Percentiles rank a stretch among this genome's conserved stretches.
Evolutionary conservation across 2,329 filamentous ascomycete genomes (phyloP).

Genomic region (Exophiala spinifera): DNA sequence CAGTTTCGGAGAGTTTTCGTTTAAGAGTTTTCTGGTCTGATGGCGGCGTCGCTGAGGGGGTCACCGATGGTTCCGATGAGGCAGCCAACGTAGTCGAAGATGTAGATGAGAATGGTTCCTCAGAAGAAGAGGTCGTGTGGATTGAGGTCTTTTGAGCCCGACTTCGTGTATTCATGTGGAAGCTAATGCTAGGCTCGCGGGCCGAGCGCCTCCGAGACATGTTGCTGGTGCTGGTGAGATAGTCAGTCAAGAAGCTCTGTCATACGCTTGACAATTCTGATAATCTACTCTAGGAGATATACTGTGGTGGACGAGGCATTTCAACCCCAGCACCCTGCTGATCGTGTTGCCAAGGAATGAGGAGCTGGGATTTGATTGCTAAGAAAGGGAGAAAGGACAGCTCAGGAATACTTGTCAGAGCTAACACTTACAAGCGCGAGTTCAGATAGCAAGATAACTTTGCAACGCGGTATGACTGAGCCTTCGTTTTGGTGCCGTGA

Average conservation of each 20-base stretch:
- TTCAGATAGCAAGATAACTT: not conserved
- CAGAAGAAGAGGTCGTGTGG: slow-evolving; percentile 5
- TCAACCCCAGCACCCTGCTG: not conserved
- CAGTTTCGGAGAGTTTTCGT: slow-evolving; percentile 1
- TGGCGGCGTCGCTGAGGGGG: not conserved
- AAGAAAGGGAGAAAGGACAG: not conserved
- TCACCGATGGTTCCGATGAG: not conserved
- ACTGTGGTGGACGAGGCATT: too few species aligned
- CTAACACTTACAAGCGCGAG: not conserved
- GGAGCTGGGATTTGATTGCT: not conserved
- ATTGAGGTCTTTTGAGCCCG: not conserved
- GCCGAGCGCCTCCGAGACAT: slow-evolving; percentile 9
- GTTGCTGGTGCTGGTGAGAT: slow-evolving; percentile 2
- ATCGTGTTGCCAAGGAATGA: not conserved
- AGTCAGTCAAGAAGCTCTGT: not conserved
- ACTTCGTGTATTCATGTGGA: slow-evolving; percentile 24
- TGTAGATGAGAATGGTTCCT: not conserved
- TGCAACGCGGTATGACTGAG: not conserved
- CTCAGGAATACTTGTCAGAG: not conserved
- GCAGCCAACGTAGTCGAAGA: not conserved
- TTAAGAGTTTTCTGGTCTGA: not conserved
- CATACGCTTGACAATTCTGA: not conserved
- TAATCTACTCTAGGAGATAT: not conserved
- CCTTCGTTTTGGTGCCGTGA: not conserved
- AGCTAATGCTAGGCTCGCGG: slow-evolving; percentile 5